Evolutionary conservation across 768 basidiomycete species (phyloP).

Genomic region (Dentipellis fragilis): DNA sequence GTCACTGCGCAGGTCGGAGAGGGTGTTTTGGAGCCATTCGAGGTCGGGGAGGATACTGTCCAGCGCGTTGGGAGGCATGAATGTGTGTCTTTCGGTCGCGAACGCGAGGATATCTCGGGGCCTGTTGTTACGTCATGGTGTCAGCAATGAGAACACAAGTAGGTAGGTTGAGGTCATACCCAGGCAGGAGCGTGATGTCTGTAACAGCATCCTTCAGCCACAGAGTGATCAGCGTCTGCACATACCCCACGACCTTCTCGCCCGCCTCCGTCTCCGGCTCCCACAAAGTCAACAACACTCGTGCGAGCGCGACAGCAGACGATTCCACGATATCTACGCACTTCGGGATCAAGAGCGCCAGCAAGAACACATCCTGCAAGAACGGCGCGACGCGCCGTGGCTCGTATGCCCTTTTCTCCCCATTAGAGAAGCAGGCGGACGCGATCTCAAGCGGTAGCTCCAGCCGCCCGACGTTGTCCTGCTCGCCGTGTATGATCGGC

Average conservation of each 20-base stretch:
- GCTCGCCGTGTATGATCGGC: slow-evolving; percentile 5
- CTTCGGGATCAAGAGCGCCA: slow-evolving; percentile 37
- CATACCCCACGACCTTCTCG: too few species aligned
- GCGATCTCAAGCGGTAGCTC: slow-evolving; percentile 4
- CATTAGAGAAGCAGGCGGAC: slow-evolving; percentile 5
- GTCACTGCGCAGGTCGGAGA: slow-evolving; percentile 30
- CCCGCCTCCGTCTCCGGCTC: slow-evolving; percentile 7
- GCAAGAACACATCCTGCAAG: slow-evolving; percentile 36
- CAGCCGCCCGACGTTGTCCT: background rate
- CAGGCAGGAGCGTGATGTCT: slow-evolving; percentile 23
- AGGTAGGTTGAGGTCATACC: slow-evolving; percentile 18
- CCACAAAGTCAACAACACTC: slow-evolving; percentile 24
- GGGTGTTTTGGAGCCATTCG: slow-evolving; percentile 2
- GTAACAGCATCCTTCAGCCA: slow-evolving; percentile 22
- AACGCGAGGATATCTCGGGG: slow-evolving; percentile 17
- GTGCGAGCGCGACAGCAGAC: slow-evolving; percentile 13
- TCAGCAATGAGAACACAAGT: background rate
- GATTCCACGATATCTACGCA: slow-evolving; percentile 16
- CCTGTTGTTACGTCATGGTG: slow-evolving; percentile 8
- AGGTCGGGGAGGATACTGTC: too few species aligned
- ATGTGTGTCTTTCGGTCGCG: slow-evolving; percentile 1
- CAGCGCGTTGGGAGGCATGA: too few species aligned
- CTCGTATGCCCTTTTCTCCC: background rate
- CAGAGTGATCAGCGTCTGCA: too few species aligned
- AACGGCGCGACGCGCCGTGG: slow-evolving; percentile 13